These are phyloP conservation scores for Plantago elongata DNA, from an alignment of 257 asterid species.

Conservation along the genomic window DNA sequence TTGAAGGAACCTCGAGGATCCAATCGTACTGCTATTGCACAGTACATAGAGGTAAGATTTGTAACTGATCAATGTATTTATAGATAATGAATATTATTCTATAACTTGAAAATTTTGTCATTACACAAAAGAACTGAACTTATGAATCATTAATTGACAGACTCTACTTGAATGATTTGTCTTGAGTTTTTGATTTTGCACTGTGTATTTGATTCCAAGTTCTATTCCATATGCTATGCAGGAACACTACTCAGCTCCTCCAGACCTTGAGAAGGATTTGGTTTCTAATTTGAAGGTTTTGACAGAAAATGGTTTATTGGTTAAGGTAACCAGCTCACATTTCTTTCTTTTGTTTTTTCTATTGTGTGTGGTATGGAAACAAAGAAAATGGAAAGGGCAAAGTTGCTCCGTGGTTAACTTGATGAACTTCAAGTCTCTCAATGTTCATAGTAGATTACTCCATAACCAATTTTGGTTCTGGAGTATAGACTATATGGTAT, in stretches of 20 bases:
- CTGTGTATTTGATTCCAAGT: conserved; percentile 3
- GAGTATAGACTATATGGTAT: background rate
- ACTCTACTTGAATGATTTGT: background rate
- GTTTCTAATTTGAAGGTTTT: conserved; percentile 61
- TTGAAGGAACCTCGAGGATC: conserved; percentile 96
- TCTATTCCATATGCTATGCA: conserved; percentile 27
- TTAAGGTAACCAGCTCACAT: conserved; percentile 48
- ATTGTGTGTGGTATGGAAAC: background rate
- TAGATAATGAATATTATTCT: background rate
- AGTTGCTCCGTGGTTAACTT: background rate
- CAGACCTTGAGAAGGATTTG: conserved; percentile 56
- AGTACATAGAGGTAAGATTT: conserved; percentile 67
- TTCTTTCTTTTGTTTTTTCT: background rate
- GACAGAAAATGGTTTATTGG: conserved; percentile 61
- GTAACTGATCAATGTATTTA: background rate
- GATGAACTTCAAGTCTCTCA: conserved; percentile 9
- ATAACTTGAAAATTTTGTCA: background rate
- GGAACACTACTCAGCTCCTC: conserved; percentile 59
- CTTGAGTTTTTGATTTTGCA: background rate
- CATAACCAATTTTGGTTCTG: background rate
- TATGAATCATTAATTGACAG: conserved; percentile 3
- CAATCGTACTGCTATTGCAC: conserved; percentile 52
- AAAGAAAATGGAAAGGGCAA: background rate
- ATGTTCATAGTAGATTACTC: background rate
- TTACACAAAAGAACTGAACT: background rate